These are phyloP conservation scores for Trichosporon coremiiforme DNA, from an alignment of 1,284 basidiomycete genomes.

Conservation along the genomic window DNA sequence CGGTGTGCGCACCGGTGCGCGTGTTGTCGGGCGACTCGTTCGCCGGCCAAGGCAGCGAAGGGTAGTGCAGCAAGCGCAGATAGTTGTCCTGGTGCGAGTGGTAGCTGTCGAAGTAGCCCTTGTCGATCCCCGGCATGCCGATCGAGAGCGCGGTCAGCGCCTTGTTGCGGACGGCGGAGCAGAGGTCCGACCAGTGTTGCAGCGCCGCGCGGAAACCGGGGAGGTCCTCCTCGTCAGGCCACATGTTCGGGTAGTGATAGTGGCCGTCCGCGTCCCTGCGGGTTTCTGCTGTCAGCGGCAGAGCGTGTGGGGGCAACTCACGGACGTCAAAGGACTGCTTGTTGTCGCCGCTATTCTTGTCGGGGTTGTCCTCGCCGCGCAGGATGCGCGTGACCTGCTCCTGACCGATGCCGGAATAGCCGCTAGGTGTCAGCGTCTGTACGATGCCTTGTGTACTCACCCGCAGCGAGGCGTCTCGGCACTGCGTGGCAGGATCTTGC, in stretches of 20 bases:
- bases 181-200: constrained; percentile 61
- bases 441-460: constrained; percentile 37
- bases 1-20: constrained; percentile 60
- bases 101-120: constrained; percentile 41
- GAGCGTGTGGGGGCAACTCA: constrained; percentile 9
- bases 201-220: constrained; percentile 63
- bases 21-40: constrained; percentile 58
- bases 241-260: constrained; percentile 61
- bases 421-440: constrained; percentile 57
- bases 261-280: constrained; percentile 42
- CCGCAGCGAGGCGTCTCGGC: not conserved
- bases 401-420: constrained; percentile 53
- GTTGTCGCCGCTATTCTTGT: constrained; percentile 58
- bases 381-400: constrained; percentile 49
- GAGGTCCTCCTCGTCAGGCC: constrained; percentile 63
- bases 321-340: constrained; percentile 66
- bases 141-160: constrained; percentile 63
- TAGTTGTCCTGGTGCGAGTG: constrained; percentile 62
- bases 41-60: constrained; percentile 40
- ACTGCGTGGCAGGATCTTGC: constrained; percentile 2
- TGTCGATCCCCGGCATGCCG: constrained; percentile 56
- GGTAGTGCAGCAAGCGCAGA: constrained; percentile 62
- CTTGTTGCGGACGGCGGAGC: constrained; percentile 58
- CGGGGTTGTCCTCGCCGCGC: constrained; percentile 51
- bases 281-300: not conserved